Evolutionary conservation across 192 early-diverging fungal genomes (phyloP).

Genomic region (Backusella tarrabulga): DNA sequence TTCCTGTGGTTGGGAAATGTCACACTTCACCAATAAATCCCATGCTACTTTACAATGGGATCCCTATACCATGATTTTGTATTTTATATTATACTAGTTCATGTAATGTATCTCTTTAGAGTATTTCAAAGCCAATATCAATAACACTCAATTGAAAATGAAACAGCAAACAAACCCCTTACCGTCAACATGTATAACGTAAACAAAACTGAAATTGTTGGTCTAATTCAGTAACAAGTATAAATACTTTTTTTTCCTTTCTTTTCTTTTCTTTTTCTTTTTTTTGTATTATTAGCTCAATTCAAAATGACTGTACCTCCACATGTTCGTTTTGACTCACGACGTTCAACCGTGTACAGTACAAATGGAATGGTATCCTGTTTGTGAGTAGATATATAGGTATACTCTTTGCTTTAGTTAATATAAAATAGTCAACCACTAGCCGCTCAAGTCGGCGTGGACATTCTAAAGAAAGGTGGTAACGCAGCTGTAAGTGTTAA

Average conservation of each 20-base stretch:
- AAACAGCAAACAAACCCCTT: not conserved
- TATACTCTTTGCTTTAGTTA: not conserved
- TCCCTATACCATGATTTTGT: not conserved
- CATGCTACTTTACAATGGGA: not conserved
- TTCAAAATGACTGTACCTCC: not conserved
- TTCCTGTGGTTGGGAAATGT: not conserved
- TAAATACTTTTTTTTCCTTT: not conserved
- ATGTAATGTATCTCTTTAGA: too few relatives aligned
- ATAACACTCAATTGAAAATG: not conserved
- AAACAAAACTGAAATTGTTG: not conserved
- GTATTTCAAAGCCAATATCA: not conserved
- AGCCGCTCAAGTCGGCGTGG: constrained; percentile 63
- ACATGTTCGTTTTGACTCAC: constrained; percentile 34
- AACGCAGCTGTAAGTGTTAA: constrained; percentile 63
- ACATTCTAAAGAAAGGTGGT: constrained; percentile 64
- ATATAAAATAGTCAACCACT: constrained; percentile 59
- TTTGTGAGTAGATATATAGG: constrained; percentile 20
- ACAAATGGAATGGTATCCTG: constrained; percentile 64
- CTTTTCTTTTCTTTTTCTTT: not conserved
- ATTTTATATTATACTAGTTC: not conserved
- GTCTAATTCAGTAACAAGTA: not conserved
- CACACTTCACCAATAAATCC: not conserved
- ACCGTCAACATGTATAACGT: not conserved
- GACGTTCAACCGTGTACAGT: constrained; percentile 54
- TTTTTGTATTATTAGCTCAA: not conserved